phyloP scores from a whole-genome alignment of 2,329 filamentous ascomycete genomes.

The Penicillium sp. region DNA sequence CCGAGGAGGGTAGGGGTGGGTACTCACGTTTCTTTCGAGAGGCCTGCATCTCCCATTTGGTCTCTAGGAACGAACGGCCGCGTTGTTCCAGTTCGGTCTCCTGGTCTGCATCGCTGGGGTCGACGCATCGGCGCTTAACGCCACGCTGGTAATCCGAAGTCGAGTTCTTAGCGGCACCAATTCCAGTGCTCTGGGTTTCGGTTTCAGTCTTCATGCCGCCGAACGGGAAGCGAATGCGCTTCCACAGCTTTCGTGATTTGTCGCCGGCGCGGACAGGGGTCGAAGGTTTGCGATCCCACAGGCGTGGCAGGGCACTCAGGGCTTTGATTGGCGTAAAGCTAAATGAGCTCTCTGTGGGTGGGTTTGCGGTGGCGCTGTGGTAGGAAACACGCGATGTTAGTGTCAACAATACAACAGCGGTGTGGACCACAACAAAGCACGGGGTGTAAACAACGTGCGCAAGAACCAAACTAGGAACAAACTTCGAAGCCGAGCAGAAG shows the following conservation, averaged over 20 bases:
- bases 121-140: slow-evolving; percentile 40
- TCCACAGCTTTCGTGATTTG: slow-evolving; percentile 50
- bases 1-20: not conserved
- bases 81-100: slow-evolving; percentile 21
- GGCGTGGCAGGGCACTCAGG: slow-evolving; percentile 36
- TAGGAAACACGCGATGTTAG: slow-evolving; percentile 13
- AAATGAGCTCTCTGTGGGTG: slow-evolving; percentile 30
- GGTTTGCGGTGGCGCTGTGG: slow-evolving; percentile 11
- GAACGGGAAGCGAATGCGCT: slow-evolving; percentile 43
- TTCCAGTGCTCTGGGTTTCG: slow-evolving; percentile 33
- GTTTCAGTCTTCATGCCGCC: slow-evolving; percentile 32
- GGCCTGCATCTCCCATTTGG: slow-evolving; percentile 42
- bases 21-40: slow-evolving; percentile 35
- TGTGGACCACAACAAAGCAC: slow-evolving; percentile 2
- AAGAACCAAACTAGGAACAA: not conserved
- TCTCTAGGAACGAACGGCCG: slow-evolving; percentile 43
- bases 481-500: not conserved
- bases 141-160: slow-evolving; percentile 31
- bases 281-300: slow-evolving; percentile 50
- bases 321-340: slow-evolving; percentile 46
- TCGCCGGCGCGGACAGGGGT: slow-evolving; percentile 42
- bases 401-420: not conserved
- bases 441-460: not conserved
- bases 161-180: slow-evolving; percentile 32
- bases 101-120: slow-evolving; percentile 9